phyloP scores from a whole-genome alignment of 805 yeast species.

The Barnettozyma siamensis region DNA sequence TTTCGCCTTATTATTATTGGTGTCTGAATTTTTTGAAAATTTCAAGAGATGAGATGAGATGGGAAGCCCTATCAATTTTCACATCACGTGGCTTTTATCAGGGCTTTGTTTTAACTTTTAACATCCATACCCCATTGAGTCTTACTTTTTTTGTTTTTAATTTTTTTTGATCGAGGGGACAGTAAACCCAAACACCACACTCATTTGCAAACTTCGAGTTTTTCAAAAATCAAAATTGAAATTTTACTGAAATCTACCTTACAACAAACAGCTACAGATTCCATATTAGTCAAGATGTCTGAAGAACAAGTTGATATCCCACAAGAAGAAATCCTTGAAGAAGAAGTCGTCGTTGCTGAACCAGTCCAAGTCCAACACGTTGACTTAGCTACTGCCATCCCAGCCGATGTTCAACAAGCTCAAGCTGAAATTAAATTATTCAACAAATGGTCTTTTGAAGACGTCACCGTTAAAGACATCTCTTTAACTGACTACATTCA shows the following conservation, averaged over 20 bases:
- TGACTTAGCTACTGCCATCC: slow-evolving; percentile 92
- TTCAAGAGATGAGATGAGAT: not conserved
- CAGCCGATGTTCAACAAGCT: slow-evolving; percentile 94
- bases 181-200: not conserved
- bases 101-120: not conserved
- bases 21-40: no score
- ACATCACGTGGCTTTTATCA: not conserved
- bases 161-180: no score
- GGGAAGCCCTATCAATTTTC: not conserved
- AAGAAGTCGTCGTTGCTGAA: slow-evolving; percentile 73
- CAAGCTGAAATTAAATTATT: slow-evolving; percentile 94
- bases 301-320: slow-evolving; percentile 55
- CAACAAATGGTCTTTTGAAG: slow-evolving; percentile 99
- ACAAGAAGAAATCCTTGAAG: slow-evolving; percentile 46
- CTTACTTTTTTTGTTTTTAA: not conserved
- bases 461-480: slow-evolving; percentile 95
- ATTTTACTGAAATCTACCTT: not conserved
- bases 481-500: slow-evolving; percentile 98
- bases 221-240: slow-evolving; percentile 1
- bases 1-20: not conserved
- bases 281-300: slow-evolving; percentile 53
- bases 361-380: slow-evolving; percentile 72
- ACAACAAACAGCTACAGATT: slow-evolving; percentile 4
- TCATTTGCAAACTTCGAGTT: not conserved
- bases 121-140: not conserved